These are phyloP conservation scores for Metschnikowia chrysomelidarum DNA, from an alignment of 805 yeast species.

Conservation along the genomic window DNA sequence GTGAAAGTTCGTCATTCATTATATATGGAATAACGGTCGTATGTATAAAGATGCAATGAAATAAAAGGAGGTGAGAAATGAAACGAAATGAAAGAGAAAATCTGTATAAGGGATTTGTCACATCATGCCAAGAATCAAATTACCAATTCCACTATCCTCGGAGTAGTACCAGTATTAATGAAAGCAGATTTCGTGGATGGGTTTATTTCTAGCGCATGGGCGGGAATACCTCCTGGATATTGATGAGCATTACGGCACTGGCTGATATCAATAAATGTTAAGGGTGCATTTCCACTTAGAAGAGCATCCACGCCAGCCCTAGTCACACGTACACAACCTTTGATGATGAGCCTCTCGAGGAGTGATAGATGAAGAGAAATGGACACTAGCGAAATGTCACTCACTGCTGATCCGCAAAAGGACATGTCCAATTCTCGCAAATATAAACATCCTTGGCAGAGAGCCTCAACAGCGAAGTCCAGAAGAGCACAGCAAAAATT, in stretches of 20 bases:
- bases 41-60: too few species aligned
- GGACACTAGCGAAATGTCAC: slow-evolving; percentile 64
- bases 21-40: too few species aligned
- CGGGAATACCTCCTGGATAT: slow-evolving; percentile 60
- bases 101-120: too few species aligned
- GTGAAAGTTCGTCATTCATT: too few species aligned
- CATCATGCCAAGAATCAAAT: too few species aligned
- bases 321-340: slow-evolving; percentile 75
- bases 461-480: slow-evolving; percentile 64
- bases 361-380: slow-evolving; percentile 53
- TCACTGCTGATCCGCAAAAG: slow-evolving; percentile 78
- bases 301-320: slow-evolving; percentile 73
- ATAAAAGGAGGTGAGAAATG: too few species aligned
- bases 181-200: slow-evolving; percentile 56
- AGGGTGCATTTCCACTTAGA: slow-evolving; percentile 51
- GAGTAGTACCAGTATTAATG: slow-evolving; percentile 52
- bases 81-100: too few species aligned
- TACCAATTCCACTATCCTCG: slow-evolving; percentile 57
- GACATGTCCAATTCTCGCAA: slow-evolving; percentile 55
- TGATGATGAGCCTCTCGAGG: slow-evolving; percentile 49
- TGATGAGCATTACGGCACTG: slow-evolving; percentile 71
- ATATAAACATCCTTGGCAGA: slow-evolving; percentile 63
- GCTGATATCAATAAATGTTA: slow-evolving; percentile 56
- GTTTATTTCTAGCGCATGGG: slow-evolving; percentile 50
- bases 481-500: slow-evolving; percentile 76